Evolutionary conservation across 1,284 basidiomycete genomes (phyloP), one percentile per base, ranked within the genome.

Genomic region (Microbotryum intermedium): DNA sequence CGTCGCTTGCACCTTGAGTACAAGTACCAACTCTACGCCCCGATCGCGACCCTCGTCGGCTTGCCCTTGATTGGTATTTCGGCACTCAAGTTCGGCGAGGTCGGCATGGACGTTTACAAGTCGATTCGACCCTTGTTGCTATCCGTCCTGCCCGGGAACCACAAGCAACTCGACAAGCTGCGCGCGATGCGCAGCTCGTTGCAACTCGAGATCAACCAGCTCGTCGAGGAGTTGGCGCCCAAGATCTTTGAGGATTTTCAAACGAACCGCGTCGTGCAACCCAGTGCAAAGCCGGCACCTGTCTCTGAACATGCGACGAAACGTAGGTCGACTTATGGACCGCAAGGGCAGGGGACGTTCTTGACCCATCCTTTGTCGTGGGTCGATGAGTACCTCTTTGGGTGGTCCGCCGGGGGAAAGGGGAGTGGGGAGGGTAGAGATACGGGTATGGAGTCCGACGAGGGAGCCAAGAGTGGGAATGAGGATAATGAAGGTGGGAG

Each of bases 71-170:
- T 97, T 77, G 93, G 89, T 54, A 92, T 89, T 73, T 91, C 91
- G 9, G 90, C 94, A 11, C 82, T 99, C 65, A 97, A 97, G 76
- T 98, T 98, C 73, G 94, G 94, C 50, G 95, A 99, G 76, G 95
- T 94, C 21, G 95, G 95, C 43, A 87, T 97, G 83, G 95, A 99
- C 73, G 92, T 99, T 42, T 81, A 95, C 67, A 99, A 98, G 90
- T 95, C 92, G 28, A 79, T 99, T 21, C 84, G 90, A 43, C 95
- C 95, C 13, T 81, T 99, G 58, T 80, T 98, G 69, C 81, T 98
- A 61, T 88, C 91, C 23, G 79, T 98, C 43, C 80, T 92, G 63
- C 94, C 95, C 6, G 91, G 92, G 42, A 92, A 95, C 74, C 88
- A 93, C 72, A 82, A 83, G 53, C 87, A 87, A 47, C 82, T 98